A percentile compares a stretch with the other conserved stretches of the same genome.
Evolutionary conservation across 129 eudicot genomes (phyloP).

Genomic region (Flaveria sonorensis): DNA sequence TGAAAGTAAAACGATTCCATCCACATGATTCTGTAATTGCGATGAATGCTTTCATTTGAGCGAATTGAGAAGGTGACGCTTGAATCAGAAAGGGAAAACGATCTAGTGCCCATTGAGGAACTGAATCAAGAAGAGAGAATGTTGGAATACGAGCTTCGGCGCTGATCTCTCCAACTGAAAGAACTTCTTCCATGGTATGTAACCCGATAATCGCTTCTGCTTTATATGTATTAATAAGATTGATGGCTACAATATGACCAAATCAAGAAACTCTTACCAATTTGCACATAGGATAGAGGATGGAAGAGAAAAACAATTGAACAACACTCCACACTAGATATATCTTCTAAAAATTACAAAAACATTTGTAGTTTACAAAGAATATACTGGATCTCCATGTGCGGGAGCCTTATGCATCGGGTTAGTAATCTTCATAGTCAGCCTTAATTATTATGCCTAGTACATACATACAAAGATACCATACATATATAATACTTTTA

Average conservation of each 20-base stretch:
- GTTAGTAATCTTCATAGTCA: too few relatives aligned
- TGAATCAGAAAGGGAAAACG: slow-evolving; percentile 48
- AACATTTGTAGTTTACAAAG: background rate
- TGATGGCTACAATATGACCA: slow-evolving; percentile 46
- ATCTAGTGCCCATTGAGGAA: slow-evolving; percentile 44
- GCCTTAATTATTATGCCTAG: too few relatives aligned
- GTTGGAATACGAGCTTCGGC: slow-evolving; percentile 35
- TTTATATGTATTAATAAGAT: slow-evolving; percentile 36
- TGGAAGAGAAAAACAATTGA: background rate
- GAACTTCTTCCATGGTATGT: slow-evolving; percentile 46
- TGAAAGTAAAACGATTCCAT: slow-evolving; percentile 33
- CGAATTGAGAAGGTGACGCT: slow-evolving; percentile 41
- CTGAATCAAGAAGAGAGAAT: slow-evolving; percentile 48
- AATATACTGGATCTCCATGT: background rate
- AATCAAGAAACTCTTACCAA: slow-evolving; percentile 11
- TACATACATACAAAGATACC: too few relatives aligned
- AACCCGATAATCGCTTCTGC: slow-evolving; percentile 60
- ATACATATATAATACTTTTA: too few relatives aligned
- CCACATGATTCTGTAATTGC: slow-evolving; percentile 40
- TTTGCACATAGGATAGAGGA: slow-evolving; percentile 7
- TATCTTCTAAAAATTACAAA: background rate
- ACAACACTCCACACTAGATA: slow-evolving; percentile 9
- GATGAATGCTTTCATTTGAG: slow-evolving; percentile 50
- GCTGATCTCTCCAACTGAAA: slow-evolving; percentile 41
- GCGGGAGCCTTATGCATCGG: too few relatives aligned